Conservation (phyloP, 768 basidiomycete genomes). For the Suillus clintonianus region DNA sequence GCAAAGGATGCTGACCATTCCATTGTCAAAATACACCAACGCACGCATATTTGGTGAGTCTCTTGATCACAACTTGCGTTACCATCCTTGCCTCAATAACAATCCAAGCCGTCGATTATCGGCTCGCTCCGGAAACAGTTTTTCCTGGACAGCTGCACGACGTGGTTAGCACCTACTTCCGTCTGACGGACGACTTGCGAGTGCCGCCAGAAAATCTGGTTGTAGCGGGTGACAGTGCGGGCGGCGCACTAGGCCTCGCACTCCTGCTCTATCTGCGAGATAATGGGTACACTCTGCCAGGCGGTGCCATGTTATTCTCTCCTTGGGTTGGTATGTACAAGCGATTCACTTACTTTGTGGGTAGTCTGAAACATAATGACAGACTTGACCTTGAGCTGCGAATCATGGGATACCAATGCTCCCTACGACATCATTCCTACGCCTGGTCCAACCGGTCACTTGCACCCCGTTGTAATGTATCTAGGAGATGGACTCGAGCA, state of each 20-base stretch:
- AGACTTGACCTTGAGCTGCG: slow-evolving; percentile 97
- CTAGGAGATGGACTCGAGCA: slow-evolving; percentile 78
- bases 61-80: neutral
- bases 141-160: slow-evolving; percentile 92
- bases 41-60: slow-evolving; percentile 81
- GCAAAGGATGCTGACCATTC: slow-evolving; percentile 88
- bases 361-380: slow-evolving; percentile 7
- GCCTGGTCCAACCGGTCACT: slow-evolving; percentile 73
- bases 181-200: slow-evolving; percentile 83
- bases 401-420: slow-evolving; percentile 96
- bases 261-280: slow-evolving; percentile 95
- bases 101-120: slow-evolving; percentile 82
- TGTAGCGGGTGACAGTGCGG: slow-evolving; percentile 90
- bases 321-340: slow-evolving; percentile 87
- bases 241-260: slow-evolving; percentile 84
- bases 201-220: slow-evolving; percentile 92
- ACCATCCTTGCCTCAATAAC: neutral
- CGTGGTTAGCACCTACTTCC: slow-evolving; percentile 82
- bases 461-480: slow-evolving; percentile 94
- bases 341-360: slow-evolving; percentile 4
- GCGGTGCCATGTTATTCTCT: slow-evolving; percentile 85
- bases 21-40: slow-evolving; percentile 84
- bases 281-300: slow-evolving; percentile 80
- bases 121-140: slow-evolving; percentile 90
- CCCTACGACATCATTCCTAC: slow-evolving; percentile 81